phyloP scores from a whole-genome alignment of 768 basidiomycete species.

The Mycena pura region DNA sequence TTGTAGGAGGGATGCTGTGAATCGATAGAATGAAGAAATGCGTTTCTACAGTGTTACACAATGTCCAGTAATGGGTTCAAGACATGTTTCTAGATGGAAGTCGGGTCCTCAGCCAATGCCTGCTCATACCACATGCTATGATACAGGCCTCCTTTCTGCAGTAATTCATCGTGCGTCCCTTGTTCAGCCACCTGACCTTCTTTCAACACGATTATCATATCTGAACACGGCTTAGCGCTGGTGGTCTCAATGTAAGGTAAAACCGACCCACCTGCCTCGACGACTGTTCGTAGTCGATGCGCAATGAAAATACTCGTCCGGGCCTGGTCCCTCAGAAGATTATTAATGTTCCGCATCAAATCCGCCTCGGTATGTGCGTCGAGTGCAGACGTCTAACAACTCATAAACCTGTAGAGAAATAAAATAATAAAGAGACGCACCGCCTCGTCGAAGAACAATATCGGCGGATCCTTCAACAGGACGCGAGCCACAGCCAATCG shows the following conservation, averaged over 20 bases:
- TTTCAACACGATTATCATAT: constrained; percentile 91
- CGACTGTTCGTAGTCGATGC: constrained; percentile 87
- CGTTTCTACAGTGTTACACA: not conserved
- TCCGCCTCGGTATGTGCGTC: constrained; percentile 96
- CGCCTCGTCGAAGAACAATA: constrained; percentile 98
- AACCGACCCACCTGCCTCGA: constrained; percentile 76
- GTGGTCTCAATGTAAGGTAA: not conserved
- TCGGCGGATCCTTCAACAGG: constrained; percentile 92
- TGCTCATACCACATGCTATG: constrained; percentile 86
- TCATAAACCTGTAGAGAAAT: constrained; percentile 3
- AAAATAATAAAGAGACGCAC: constrained; percentile 58
- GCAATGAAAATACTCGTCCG: constrained; percentile 98
- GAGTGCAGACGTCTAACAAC: constrained; percentile 84
- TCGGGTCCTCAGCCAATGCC: constrained; percentile 49
- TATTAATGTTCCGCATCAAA: constrained; percentile 93
- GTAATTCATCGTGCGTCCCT: constrained; percentile 89
- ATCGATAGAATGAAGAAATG: not conserved
- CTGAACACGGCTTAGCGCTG: constrained; percentile 42
- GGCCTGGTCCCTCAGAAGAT: constrained; percentile 71
- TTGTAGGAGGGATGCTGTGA: constrained; percentile 76
- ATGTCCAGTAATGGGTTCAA: not conserved
- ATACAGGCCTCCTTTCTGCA: constrained; percentile 75
- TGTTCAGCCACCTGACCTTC: constrained; percentile 93
- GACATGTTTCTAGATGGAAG: not conserved
- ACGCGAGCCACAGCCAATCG: constrained; percentile 92